Evolutionary conservation across 2,329 filamentous ascomycete species (phyloP).

Genomic region (Phialophora verrucosa): DNA sequence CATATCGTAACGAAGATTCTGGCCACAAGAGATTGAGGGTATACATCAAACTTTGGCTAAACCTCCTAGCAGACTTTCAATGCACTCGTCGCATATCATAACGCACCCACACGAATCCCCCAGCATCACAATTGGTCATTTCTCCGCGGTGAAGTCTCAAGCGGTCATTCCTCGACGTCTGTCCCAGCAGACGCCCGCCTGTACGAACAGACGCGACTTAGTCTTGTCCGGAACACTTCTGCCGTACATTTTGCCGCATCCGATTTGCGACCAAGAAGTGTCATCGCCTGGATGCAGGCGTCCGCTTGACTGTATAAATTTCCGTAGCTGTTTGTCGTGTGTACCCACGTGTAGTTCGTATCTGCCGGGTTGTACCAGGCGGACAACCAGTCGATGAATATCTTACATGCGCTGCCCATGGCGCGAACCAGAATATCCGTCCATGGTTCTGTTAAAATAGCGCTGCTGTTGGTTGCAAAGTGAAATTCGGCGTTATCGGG

Average conservation of each 20-base stretch:
- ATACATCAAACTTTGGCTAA: not conserved
- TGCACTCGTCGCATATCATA: not conserved
- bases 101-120: not conserved
- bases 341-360: slow-evolving; percentile 20
- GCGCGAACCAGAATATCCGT: slow-evolving; percentile 52
- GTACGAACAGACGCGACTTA: slow-evolving; percentile 14
- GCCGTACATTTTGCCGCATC: slow-evolving; percentile 32
- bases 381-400: slow-evolving; percentile 31
- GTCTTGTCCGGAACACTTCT: slow-evolving; percentile 23
- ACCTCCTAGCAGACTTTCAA: not conserved
- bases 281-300: slow-evolving; percentile 31
- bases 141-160: not conserved
- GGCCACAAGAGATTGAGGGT: not conserved
- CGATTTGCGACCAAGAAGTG: slow-evolving; percentile 32
- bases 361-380: slow-evolving; percentile 21
- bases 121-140: not conserved
- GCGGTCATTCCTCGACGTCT: not conserved
- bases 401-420: slow-evolving; percentile 30
- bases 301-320: slow-evolving; percentile 26
- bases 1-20: not conserved
- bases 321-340: slow-evolving; percentile 18
- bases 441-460: slow-evolving; percentile 67
- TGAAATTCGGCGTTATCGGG: slow-evolving; percentile 49
- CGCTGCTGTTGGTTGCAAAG: slow-evolving; percentile 60
- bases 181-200: not conserved